Evolutionary conservation across 495 filamentous ascomycete genomes (phyloP), one percentile per base, ranked within the genome.

Genomic region (Neurospora sp.): DNA sequence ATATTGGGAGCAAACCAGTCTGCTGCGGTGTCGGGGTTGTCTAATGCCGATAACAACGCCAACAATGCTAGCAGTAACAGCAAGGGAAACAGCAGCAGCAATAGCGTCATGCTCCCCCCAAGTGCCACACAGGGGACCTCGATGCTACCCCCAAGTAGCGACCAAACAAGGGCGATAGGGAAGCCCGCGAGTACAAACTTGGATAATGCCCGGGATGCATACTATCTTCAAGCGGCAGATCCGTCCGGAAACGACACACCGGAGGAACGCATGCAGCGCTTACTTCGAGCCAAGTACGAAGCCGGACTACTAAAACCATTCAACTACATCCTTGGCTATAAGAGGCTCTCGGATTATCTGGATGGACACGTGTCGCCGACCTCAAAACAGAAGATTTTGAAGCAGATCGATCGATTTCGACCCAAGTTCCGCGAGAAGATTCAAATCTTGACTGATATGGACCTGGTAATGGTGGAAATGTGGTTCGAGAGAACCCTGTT

Each of bases 241-340:
- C 96, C 96, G 14, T 90, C 92, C 9, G 96, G 96, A 42, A 94
- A 93, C 74, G 93, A 96, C 79, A 90, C 91, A 18, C 94, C 96
- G 37, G 94, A 97, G 81, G 92, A 97, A 79, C 90, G 96, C 72
- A 96, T 98, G 93, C 92, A 96, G 81, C 93, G 94, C 76, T 90
- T 99, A 1, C 88, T 99, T 71, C 91, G 92, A 80, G 96, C 96
- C 66, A 99, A 99, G 80, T 94, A 95, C 78, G 94, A 97, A 77
- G 96, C 96, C 3, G 96, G 96, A 5, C 85, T 99, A 75, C 84
- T 99, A 75, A 94, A 94, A 78, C 96, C 96, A 10, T 99, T 98
- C 86, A 98, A 97, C 81, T 98, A 99, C 81, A 92, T 97, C 75
- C 96, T 97, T 77, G 96, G 96, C 12, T 99, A 98, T 78, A 92